These are phyloP conservation scores for Podaxis carcinomalis DNA, from an alignment of 768 basidiomycete genomes.

Conservation along the genomic window DNA sequence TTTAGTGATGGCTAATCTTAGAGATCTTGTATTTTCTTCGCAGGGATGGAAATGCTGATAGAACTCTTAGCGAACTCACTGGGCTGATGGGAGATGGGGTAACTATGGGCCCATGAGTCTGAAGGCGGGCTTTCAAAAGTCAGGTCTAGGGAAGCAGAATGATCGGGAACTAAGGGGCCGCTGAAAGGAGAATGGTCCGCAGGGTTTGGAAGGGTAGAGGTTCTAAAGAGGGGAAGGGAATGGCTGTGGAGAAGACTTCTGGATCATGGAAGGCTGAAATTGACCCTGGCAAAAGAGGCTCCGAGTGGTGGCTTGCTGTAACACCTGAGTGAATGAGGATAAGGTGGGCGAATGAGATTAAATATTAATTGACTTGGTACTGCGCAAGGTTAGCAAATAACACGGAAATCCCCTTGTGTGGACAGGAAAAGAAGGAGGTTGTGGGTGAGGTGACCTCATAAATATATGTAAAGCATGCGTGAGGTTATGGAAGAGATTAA, in stretches of 20 bases:
- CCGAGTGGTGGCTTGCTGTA: neutral
- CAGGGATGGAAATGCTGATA: conserved; percentile 2
- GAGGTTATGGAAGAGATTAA: neutral
- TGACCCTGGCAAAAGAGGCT: neutral
- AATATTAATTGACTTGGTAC: neutral
- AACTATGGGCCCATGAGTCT: neutral
- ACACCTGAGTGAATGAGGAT: neutral
- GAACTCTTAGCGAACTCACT: neutral
- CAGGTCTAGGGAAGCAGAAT: neutral
- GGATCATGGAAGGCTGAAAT: neutral
- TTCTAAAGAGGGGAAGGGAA: neutral
- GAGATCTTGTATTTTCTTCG: neutral
- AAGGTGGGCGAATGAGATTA: neutral
- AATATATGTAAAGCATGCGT: neutral
- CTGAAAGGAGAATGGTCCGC: neutral
- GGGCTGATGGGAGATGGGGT: neutral
- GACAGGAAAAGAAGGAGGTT: neutral
- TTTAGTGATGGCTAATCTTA: neutral
- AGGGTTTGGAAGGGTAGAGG: neutral
- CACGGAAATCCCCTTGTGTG: neutral
- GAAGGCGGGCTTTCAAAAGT: neutral
- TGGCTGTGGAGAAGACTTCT: neutral
- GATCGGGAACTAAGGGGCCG: conserved; percentile 1
- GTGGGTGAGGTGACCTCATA: neutral
- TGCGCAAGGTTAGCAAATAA: neutral